Base-by-base conservation (phyloP, 129 eudicot species). In the Pittosporum tobira region DNA sequence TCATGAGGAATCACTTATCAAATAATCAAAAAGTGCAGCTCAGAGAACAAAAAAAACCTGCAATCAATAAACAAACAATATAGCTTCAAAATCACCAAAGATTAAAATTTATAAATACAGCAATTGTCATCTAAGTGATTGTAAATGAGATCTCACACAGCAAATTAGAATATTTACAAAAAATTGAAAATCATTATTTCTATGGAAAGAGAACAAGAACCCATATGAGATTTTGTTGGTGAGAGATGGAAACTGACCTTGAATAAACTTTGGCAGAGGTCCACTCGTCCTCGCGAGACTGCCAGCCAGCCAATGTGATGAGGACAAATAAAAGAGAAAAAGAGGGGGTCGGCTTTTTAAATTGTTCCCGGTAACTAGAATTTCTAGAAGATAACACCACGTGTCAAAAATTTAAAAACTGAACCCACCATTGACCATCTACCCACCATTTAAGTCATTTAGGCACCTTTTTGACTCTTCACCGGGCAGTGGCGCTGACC, bases 11-110 rank as follows among this genome's bases (percentile, higher is more conserved):
- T 16, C 10, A 12, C 27, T n/a, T 16, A 42, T 9, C 42, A 51
- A 30, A 68, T 16, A 42, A 50, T 61, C 50, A 40, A 30, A 40
- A 51, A 37, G 5, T 27, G 56, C 54, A 51, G 44, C 60, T 34
- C 47, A 36, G 38, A 30, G 24, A 14, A 24, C 29, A 51, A 7
- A 40, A 29, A 51, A 66, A 37, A 45, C 85, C 81, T 78, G 77
- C 75, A 67, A 63, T 57, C 56, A 43, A 23, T 21, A 68, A 67
- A n/a, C n/a, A n/a, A 23, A 42, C 16, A 18, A 15, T 26, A 42
- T n/a, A 40, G 7, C 18, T 54, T 16, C 14, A 29, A 21, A 44
- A 36, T 60, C 15, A 65, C 40, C 45, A 61, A 58, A 38, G 29
- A 62, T 56, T 48, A 47, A 29, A 72, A 44, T 28, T 48, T 65